Evolutionary conservation across 2,329 filamentous ascomycete species (phyloP), one percentile per base, ranked within the genome.

Genomic region (Apiospora kogelbergensis): DNA sequence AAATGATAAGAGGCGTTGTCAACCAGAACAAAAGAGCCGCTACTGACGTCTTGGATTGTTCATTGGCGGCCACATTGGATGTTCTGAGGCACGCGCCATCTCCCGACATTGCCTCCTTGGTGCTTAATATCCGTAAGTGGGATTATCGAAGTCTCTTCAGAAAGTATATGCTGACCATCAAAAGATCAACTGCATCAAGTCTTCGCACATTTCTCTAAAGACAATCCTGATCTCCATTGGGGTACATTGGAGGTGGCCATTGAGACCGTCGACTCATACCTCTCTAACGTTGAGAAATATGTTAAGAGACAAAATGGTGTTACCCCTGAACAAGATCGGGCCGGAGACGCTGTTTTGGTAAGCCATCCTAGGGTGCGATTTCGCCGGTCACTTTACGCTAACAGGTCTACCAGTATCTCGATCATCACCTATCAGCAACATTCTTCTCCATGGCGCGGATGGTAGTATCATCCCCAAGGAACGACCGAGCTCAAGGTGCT

Each of bases 41-140:
- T 2, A 82, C 85, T 78, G 87, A 89, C 68, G 79, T 89, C 41
- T 74, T 90, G 15, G 76, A 84, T 66, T 80, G 82, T 68, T 86
- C 84, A 5, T 78, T 84, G 45, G 79, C 78, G 64, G 81, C 85
- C 1, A 88, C 85, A 11, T 74, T 87, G 45, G 84, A 87, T 70
- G 85, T 88, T 3, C 79, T 89, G 75, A 80, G 75, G 65, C 80
- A 84, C 44, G 81, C 85, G 0, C 76, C 77, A 17, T 81, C 84
- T 30, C 78, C 89, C 9, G 81, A 80, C 68, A 79, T 83, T 20
- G 84, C 83, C 6, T 83, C 84, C 1, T 85, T 85, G 69, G 84
- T 82, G 17, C 73, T 89, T 40, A 88, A 84, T 68, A 81, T 80
- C 2, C 79, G 80, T 82, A 73, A 69, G 78, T 40, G 17, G 11